Conservation (phyloP, 2,329 filamentous ascomycete genomes). For the Macrophomina phaseolina region DNA sequence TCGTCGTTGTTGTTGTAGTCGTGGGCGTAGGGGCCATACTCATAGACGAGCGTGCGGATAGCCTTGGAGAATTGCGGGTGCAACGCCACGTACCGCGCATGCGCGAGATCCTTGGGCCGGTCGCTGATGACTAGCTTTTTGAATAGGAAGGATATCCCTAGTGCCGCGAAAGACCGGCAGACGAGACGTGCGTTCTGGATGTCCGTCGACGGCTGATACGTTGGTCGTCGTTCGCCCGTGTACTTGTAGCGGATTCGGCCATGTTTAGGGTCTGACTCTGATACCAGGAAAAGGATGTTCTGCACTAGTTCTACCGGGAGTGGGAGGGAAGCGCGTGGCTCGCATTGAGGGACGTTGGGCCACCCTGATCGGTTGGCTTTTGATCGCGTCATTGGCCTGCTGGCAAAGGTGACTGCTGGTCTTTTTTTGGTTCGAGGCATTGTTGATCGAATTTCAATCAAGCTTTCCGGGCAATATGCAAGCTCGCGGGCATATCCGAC, state of each 20-base stretch:
- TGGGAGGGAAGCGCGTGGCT: not conserved
- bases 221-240: not conserved
- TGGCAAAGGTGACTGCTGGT: not conserved
- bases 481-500: not conserved
- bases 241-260: not conserved
- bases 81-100: not conserved
- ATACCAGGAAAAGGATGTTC: constrained; percentile 6
- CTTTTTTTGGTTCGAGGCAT: not conserved
- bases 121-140: not conserved
- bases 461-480: not conserved
- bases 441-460: not conserved
- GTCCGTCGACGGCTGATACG: not conserved
- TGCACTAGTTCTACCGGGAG: constrained; percentile 1
- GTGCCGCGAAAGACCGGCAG: constrained; percentile 9
- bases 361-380: not conserved
- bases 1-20: not conserved
- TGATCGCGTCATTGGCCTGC: not conserved
- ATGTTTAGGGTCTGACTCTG: not conserved
- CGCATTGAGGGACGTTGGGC: not conserved
- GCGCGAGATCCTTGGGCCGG: not conserved
- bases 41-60: constrained; percentile 14
- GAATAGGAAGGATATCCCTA: constrained; percentile 5
- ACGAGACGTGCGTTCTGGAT: constrained; percentile 15
- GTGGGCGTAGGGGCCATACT: constrained; percentile 2
- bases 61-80: constrained; percentile 3